A percentile compares a stretch with the other conserved stretches of the same genome.
These are phyloP conservation scores for Hypoxylon sp. DNA, from an alignment of 2,329 filamentous ascomycete species.

Conservation along the genomic window DNA sequence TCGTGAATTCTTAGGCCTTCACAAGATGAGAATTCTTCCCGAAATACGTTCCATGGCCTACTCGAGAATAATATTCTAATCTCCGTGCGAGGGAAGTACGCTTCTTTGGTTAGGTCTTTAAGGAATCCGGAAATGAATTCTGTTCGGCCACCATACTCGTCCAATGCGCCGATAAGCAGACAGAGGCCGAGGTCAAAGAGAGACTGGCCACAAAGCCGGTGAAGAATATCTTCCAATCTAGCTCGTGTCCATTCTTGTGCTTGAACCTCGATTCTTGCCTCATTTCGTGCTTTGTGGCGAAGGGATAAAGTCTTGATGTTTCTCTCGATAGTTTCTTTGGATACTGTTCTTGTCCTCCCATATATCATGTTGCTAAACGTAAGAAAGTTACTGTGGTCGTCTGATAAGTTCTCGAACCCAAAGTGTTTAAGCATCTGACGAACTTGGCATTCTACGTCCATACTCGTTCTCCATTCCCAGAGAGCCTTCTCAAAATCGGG, in stretches of 20 bases:
- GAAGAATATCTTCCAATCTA: constrained; percentile 1
- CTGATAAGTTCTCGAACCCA: not conserved
- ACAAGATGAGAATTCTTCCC: not conserved
- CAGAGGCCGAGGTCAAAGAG: not conserved
- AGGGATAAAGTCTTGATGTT: not conserved
- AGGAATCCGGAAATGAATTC: constrained; percentile 3
- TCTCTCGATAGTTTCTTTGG: not conserved
- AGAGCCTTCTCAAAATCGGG: not conserved
- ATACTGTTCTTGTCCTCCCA: not conserved
- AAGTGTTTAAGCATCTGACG: not conserved
- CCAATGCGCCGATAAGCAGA: not conserved
- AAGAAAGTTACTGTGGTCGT: not conserved
- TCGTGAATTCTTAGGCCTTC: not conserved
- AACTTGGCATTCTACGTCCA: not conserved
- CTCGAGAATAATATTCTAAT: constrained; percentile 8
- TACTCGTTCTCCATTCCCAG: not conserved
- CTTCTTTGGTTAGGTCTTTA: not conserved
- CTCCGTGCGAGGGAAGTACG: not conserved
- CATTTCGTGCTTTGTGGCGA: not conserved
- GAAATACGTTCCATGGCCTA: constrained; percentile 5
- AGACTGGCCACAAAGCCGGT: not conserved
- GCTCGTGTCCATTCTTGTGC: not conserved
- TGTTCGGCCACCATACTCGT: constrained; percentile 3
- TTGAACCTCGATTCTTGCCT: not conserved
- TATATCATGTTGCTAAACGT: not conserved